Evolutionary conservation across 257 asterid species (phyloP), one percentile per base, ranked within the genome.

Genomic region (Jaltomata sinuosa): DNA sequence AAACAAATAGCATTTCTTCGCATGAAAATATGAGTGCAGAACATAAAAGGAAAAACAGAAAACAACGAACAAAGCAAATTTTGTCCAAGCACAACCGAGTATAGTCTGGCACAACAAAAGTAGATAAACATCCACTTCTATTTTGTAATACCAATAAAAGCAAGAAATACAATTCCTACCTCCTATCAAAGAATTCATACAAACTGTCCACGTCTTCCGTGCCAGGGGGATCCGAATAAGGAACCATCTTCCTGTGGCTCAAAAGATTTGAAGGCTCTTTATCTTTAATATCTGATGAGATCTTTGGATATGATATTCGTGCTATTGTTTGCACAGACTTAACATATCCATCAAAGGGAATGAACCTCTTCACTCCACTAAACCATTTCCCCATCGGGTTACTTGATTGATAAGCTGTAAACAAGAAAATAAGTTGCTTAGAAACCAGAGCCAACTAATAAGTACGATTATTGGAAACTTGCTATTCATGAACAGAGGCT

Each of bases 221-320:
- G 62, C 88, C 87, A 12, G 99, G 99, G 78, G 98, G 97, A 82
- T 92, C 93, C 49, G 98, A 92, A 81, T 68, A 77, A 34, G 99
- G 99, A 84, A 93, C 91, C 91, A 88, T 91, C 92, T 85, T 85
- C 87, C 90, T 93, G 89, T 90, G 93, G 72, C 88, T 91, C 84
- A 90, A 74, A 86, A 87, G 89, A 84, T 93, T 89, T 19, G 91
- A 87, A 85, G 93, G 91, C 25, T n/a, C 72, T 19, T 88, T 67
- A 82, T 91, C 94, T 88, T 90, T 89, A 84, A 84, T 85, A 84
- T 90, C 92, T 88, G 90, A 87, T 79, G 95, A 53, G 62, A 91
- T 93, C 76, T 92, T 93, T 62, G 99, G 91, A 86, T 96, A 93
- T 38, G 90, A 76, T 40, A 93, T 91, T 38, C 92, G 91, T 85